A percentile compares a stretch with the other conserved stretches of the same genome.
Conservation (phyloP, 2,329 filamentous ascomycete species). For the Plenodomus biglobosus region DNA sequence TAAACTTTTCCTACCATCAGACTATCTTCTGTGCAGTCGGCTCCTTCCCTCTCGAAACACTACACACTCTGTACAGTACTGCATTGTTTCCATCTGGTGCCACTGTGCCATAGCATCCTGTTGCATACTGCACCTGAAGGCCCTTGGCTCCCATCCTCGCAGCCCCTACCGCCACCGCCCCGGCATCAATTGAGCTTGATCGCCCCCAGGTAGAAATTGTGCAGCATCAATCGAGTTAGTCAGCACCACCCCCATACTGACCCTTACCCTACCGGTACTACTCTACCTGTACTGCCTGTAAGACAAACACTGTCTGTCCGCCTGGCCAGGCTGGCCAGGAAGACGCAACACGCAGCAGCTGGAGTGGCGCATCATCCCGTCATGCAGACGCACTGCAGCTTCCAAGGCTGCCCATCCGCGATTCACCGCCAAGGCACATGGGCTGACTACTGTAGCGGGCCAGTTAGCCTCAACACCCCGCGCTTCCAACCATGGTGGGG, state of each 20-base stretch:
- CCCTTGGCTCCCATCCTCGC: no score
- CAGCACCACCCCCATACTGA: no score
- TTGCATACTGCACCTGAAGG: not conserved
- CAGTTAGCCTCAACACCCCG: conserved; percentile 23
- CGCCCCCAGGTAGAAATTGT: no score
- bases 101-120: conserved; percentile 29
- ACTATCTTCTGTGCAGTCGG: no score
- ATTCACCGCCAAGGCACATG: conserved; percentile 20
- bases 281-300: conserved; percentile 13
- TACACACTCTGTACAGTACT: conserved; percentile 4
- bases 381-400: conserved; percentile 5
- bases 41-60: not conserved
- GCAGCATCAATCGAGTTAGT: no score
- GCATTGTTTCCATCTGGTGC: conserved; percentile 8
- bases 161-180: not conserved
- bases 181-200: not conserved
- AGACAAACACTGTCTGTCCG: no score
- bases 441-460: conserved; percentile 16
- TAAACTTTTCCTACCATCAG: conserved; percentile 29
- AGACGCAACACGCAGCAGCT: conserved; percentile 11
- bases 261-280: no score
- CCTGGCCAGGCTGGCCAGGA: no score
- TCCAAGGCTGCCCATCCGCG: conserved; percentile 6
- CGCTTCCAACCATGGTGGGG: conserved; percentile 17
- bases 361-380: conserved; percentile 1